Base-by-base conservation (phyloP, 768 basidiomycete genomes). In the Phanerochaete carnosa region DNA sequence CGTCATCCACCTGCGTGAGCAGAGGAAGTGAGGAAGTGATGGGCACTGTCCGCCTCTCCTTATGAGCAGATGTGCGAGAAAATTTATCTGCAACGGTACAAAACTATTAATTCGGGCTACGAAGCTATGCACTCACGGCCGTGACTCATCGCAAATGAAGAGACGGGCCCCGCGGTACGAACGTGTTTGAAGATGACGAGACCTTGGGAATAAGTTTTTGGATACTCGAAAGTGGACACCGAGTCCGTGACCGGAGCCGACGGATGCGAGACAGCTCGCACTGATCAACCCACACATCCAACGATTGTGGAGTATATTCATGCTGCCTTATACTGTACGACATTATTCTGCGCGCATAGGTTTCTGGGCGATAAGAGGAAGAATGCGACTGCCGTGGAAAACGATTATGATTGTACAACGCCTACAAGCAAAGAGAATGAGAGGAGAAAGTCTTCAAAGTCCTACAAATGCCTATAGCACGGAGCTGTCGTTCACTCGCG, bases 401-500 rank as follows among this genome's bases (percentile, higher is more conserved):
- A 32, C n/a, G 57, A 45, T 23, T 37, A 55, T 50, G 56, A 50
- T 43, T 33, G 55, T 57, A 55, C 33, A 46, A 51, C 19, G 56
- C 33, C 45, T 49, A 39, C 33, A 37, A 61, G 50, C 52, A 55
- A 45, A 51, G 39, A 43, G 39, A 25, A 16, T 22, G 43, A 52
- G 51, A 59, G 16, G 33, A 52, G 50, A 59, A 26, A 53, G 16
- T 22, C 29, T 13, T 43, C 37, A 45, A 35, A 57, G 56, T 49
- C 45, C 46, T 46, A 57, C 56, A 23, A 30, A 22, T 22, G 45
- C 6, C 26, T 26, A 30, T 47, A 45, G 25, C 16, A 19, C 16
- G 39, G 54, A 25, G n/a, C 54, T 6, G 37, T 26, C 26, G 53
- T 56, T 85, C 76, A 91, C 66, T 91, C 88, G 73, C 89, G 78